These are phyloP conservation scores for Nectriaceae sp. DNA, from an alignment of 2,329 filamentous ascomycete species.

Conservation along the genomic window DNA sequence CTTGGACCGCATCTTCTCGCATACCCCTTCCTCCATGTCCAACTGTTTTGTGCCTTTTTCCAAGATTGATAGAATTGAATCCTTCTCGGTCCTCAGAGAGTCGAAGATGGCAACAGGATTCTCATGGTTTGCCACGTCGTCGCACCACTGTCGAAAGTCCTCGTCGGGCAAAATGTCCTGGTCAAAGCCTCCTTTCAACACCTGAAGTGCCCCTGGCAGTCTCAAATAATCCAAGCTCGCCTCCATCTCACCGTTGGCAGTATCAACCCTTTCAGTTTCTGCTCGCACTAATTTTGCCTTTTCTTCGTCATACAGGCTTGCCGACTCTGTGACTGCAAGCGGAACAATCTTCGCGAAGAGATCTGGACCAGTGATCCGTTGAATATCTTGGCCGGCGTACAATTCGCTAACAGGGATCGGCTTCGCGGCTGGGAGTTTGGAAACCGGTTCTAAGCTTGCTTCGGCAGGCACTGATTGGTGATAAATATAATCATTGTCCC, in stretches of 20 bases:
- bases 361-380: slow-evolving; percentile 93
- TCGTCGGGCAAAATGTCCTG: slow-evolving; percentile 86
- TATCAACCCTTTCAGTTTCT: slow-evolving; percentile 90
- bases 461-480: slow-evolving; percentile 89
- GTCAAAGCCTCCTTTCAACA: slow-evolving; percentile 90
- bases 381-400: slow-evolving; percentile 96
- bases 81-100: slow-evolving; percentile 74
- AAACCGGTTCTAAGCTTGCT: slow-evolving; percentile 76
- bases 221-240: slow-evolving; percentile 93
- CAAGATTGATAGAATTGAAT: slow-evolving; percentile 69
- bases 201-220: slow-evolving; percentile 83
- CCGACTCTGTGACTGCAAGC: slow-evolving; percentile 92
- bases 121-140: slow-evolving; percentile 85
- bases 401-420: slow-evolving; percentile 96
- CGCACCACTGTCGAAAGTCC: slow-evolving; percentile 92
- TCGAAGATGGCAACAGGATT: slow-evolving; percentile 80
- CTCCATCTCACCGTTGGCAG: slow-evolving; percentile 93
- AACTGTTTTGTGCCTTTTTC: slow-evolving; percentile 84
- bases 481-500: slow-evolving; percentile 99
- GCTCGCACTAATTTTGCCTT: slow-evolving; percentile 94
- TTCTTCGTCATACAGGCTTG: slow-evolving; percentile 96
- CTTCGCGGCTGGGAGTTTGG: slow-evolving; percentile 93
- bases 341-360: slow-evolving; percentile 97
- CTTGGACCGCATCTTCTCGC: slow-evolving; percentile 98
- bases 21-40: slow-evolving; percentile 96